phyloP scores from a whole-genome alignment of 495 filamentous ascomycete genomes.

The Talaromyces adpressus region DNA sequence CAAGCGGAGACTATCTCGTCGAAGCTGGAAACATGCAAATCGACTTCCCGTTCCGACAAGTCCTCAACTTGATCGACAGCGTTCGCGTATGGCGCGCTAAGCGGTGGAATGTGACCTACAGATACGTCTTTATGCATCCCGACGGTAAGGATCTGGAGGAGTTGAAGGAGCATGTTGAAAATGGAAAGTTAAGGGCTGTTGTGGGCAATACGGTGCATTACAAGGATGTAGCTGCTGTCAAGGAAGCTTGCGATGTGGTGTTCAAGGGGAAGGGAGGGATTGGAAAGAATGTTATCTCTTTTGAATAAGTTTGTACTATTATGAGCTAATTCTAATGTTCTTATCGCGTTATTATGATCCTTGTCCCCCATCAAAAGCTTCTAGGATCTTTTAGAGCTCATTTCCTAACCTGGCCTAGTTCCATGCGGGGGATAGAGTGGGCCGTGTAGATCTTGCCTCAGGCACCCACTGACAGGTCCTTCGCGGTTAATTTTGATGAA shows the following conservation, averaged over 20 bases:
- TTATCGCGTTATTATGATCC: neutral
- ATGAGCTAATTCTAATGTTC: neutral
- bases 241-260: slow-evolving; percentile 6
- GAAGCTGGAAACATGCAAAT: neutral
- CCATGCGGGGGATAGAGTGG: neutral
- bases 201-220: slow-evolving; percentile 31
- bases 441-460: neutral
- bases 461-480: neutral
- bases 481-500: neutral
- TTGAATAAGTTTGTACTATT: neutral
- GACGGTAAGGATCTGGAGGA: slow-evolving; percentile 31
- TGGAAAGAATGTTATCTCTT: slow-evolving; percentile 5
- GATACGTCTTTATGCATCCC: slow-evolving; percentile 41
- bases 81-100: neutral
- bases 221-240: slow-evolving; percentile 6
- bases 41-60: neutral
- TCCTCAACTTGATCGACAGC: slow-evolving; percentile 2
- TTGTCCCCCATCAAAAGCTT: neutral
- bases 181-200: slow-evolving; percentile 26
- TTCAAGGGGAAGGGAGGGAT: slow-evolving; percentile 2
- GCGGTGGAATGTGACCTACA: slow-evolving; percentile 20
- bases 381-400: neutral
- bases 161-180: slow-evolving; percentile 36
- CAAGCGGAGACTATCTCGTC: slow-evolving; percentile 18
- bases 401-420: neutral